These are phyloP conservation scores for Sclerotinia subarctica DNA, from an alignment of 2,329 filamentous ascomycete genomes.

Conservation along the genomic window DNA sequence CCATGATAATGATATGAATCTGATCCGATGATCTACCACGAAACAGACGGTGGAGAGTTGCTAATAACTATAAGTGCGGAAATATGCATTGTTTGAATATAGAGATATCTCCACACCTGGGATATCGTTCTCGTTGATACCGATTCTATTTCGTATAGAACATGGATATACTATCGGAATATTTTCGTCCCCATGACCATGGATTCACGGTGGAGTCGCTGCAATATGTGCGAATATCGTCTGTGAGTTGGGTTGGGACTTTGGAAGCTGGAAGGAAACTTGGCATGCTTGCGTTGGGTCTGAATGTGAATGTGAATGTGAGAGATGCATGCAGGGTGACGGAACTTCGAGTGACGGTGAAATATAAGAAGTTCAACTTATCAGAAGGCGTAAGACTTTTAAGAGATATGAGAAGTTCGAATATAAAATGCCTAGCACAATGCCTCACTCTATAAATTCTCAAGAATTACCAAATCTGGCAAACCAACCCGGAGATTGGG, in stretches of 20 bases:
- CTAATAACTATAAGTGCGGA: background rate
- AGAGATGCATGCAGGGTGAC: conserved; percentile 1
- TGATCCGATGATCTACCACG: conserved; percentile 1
- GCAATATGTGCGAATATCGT: background rate
- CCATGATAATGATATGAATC: background rate
- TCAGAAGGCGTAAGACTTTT: background rate
- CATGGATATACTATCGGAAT: background rate
- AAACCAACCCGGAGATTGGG: background rate
- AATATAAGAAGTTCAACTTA: background rate
- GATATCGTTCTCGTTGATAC: background rate
- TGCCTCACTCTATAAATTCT: background rate
- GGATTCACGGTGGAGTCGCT: background rate
- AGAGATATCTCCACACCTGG: background rate
- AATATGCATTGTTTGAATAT: background rate
- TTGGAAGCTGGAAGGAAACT: background rate
- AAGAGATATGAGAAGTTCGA: background rate
- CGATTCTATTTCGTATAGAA: background rate
- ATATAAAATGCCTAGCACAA: background rate
- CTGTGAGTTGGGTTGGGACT: background rate
- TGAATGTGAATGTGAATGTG: background rate
- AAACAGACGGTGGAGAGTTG: background rate
- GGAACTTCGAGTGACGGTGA: background rate
- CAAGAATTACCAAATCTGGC: background rate
- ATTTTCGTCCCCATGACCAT: conserved; percentile 6
- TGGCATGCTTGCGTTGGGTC: background rate